Evolutionary conservation across 2,329 filamentous ascomycete genomes (phyloP), one percentile per base, ranked within the genome.

Genomic region (Bipolaris gigantea): DNA sequence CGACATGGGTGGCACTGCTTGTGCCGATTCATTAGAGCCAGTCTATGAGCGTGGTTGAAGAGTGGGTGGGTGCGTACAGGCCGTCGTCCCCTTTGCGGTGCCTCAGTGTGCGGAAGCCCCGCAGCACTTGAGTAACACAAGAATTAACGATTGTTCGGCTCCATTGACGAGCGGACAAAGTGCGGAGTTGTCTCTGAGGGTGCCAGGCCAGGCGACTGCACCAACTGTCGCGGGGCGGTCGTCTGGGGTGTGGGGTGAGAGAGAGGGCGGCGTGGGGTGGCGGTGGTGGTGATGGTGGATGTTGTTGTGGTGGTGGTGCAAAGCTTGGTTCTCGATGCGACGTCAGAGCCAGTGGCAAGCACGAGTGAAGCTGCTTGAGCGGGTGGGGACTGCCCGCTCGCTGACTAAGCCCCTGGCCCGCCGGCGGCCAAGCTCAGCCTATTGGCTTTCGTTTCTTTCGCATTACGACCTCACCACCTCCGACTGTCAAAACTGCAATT

Each of bases 31-130:
- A 56, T 69, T 64, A 70, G 68, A 63, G 40, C 43, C 48, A 51
- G 49, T 19, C 51, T 13, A 15, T 34, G 9, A 19, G 25, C 30
- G 16, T 35, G 48, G 23, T 36, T 25, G 36, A 43, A 40, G 40
- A 16, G 38, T 30, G 16, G 39, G 50, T 21, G 35, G 45, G 33
- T 49, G 57, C 71, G 48, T 73, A 73, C 72, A 67, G 64, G 67
- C 71, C 71, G 71, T 73, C 70, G 70, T 73, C 71, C 71, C 70
- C 70, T 65, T 56, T 60, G 56, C 53, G 56, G 67, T 66, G 71
- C 68, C 71, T 72, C 71, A 73, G 72, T 74, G 73, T 69, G 73
- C 73, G 72, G 71, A 73, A 70, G 60, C 73, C 73, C 73, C 73
- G 73, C 73, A 75, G 73, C 73, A 75, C 73, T 71, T 60, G 68